These are phyloP conservation scores for Isoetes engelmannii DNA, from an alignment of 83 land plant genomes.

Conservation along the genomic window DNA sequence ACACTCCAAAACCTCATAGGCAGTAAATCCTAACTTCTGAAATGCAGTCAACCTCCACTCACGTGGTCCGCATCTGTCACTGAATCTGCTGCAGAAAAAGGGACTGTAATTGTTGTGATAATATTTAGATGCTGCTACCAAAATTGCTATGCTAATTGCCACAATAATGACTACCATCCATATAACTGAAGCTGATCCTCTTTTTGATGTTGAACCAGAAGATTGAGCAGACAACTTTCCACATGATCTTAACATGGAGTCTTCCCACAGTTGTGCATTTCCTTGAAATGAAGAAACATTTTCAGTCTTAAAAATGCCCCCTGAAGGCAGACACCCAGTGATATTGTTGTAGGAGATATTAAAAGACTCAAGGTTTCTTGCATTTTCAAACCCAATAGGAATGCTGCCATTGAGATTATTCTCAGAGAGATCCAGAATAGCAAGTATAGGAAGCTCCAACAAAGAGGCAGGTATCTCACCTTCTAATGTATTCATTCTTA, in stretches of 20 bases:
- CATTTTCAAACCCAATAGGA: constrained; percentile 41
- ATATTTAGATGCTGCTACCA: background rate
- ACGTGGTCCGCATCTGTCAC: background rate
- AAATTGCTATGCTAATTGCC: background rate
- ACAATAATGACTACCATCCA: constrained; percentile 1
- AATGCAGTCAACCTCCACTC: constrained; percentile 53
- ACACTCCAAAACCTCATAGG: constrained; percentile 36
- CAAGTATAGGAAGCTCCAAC: constrained; percentile 37
- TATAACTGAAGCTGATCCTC: background rate
- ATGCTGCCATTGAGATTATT: constrained; percentile 54
- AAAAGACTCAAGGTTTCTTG: constrained; percentile 50
- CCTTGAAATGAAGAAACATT: background rate
- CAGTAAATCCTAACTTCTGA: constrained; percentile 49
- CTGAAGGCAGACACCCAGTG: background rate
- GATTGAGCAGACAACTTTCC: background rate
- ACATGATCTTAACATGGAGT: too few species aligned
- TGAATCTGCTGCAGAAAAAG: background rate
- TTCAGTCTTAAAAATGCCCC: background rate
- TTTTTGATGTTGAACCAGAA: background rate
- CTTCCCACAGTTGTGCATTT: background rate
- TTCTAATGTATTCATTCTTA: background rate
- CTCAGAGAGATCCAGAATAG: constrained; percentile 54
- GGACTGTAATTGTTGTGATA: background rate
- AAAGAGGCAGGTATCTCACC: constrained; percentile 1
- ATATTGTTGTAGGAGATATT: constrained; percentile 32